These are phyloP conservation scores for Coniochaeta sp. DNA, from an alignment of 2,329 filamentous ascomycete genomes.

Conservation along the genomic window DNA sequence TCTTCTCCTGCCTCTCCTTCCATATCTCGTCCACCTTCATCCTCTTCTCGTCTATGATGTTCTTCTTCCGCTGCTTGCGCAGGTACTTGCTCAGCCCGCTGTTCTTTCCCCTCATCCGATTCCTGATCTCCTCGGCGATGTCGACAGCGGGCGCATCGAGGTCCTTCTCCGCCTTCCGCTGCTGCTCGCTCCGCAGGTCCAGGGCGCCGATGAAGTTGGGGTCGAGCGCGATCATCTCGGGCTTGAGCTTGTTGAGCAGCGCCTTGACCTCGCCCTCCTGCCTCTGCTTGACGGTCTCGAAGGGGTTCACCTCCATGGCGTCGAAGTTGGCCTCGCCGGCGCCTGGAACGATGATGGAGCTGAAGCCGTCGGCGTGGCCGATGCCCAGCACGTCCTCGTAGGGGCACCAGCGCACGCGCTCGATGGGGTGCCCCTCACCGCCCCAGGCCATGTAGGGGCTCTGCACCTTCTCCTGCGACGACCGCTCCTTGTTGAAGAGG, in stretches of 20 bases:
- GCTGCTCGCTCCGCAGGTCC: constrained; percentile 71
- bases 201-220: constrained; percentile 87
- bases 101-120: constrained; percentile 83
- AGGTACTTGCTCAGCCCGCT: constrained; percentile 81
- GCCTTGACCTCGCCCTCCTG: constrained; percentile 87
- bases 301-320: constrained; percentile 87
- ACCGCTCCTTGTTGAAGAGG: constrained; percentile 66
- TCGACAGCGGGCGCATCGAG: constrained; percentile 61
- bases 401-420: constrained; percentile 84
- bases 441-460: constrained; percentile 93
- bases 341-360: constrained; percentile 82
- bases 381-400: constrained; percentile 90
- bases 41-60: constrained; percentile 93
- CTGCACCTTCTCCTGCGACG: constrained; percentile 71
- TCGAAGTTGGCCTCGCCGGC: constrained; percentile 98
- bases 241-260: constrained; percentile 88
- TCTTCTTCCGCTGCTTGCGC: constrained; percentile 85
- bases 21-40: constrained; percentile 78
- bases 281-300: constrained; percentile 86
- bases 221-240: constrained; percentile 94
- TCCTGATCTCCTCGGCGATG: constrained; percentile 56
- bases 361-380: constrained; percentile 78
- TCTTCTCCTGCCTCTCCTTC: constrained; percentile 62
- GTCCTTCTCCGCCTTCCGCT: constrained; percentile 70
- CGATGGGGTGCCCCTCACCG: constrained; percentile 72